Evolutionary conservation across 345 rosid species (phyloP), one percentile per base, ranked within the genome.

Genomic region (Lepidium africanum): DNA sequence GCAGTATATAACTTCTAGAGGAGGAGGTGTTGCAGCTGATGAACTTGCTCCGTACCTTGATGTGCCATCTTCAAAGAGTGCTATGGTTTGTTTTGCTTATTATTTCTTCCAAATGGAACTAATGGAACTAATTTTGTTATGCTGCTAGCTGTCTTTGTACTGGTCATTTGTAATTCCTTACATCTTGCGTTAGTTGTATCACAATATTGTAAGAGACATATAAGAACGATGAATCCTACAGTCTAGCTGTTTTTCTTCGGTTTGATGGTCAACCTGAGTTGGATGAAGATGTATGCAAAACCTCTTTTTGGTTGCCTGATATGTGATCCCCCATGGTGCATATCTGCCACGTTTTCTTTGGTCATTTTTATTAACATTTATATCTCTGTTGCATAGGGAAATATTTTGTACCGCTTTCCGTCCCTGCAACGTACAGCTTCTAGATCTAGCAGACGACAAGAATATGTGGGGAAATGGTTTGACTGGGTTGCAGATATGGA

Each of bases 251-350:
- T 61, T 96, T 94, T 74, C 80, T 94, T 55, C 85, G 86, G 49
- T 94, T 89, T 86, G 99, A 94, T 77, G 99, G 99, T 33, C 87
- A 94, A 75, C 99, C 99, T 59, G 91, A 89, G 76, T 77, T 91
- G 49, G 97, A 94, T 83, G 93, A 91, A 61, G 96, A 94, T 96
- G 99, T 94, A 79, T 71, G 67, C 41, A 58, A 19, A 56, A 30
- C 4, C 8, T 21, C 33, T 62, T 54, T 53, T 30, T 45, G 52
- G 25, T 9, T 65, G 14, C 51, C 16, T 30, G 41, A 63, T 21
- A 43, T 36, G n/a, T 43, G 45, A 37, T 56, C 16, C 45, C 43
- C 17, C 19, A 74, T 10, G 49, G 39, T 19, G 39, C 69, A 43
- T 36, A 69, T 57, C 65, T 71, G 43, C 25, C 14, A 15, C 33